These are phyloP conservation scores for Trichopus zeylanicus DNA, from an alignment of 116 monocot genomes.

Conservation along the genomic window DNA sequence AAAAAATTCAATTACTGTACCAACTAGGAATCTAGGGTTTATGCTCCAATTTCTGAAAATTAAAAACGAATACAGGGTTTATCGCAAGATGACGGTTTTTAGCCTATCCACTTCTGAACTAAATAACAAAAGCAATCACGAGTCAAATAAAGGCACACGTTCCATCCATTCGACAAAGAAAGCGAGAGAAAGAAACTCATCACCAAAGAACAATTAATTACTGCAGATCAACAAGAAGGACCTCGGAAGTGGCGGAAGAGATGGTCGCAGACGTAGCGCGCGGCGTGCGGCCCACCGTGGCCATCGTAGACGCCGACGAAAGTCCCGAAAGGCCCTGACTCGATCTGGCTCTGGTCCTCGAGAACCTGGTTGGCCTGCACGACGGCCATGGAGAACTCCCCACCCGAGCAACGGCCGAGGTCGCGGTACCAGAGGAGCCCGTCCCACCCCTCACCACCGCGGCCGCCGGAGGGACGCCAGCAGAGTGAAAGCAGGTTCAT, in stretches of 20 bases:
- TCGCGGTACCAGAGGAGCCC: constrained; percentile 13
- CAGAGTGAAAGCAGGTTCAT: neutral
- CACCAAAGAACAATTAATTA: too few species aligned
- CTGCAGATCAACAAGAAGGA: too few species aligned
- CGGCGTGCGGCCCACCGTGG: constrained; percentile 11
- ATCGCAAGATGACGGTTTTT: too few species aligned
- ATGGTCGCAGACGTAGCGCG: constrained; percentile 10
- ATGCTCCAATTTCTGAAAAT: too few species aligned
- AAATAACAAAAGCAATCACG: too few species aligned
- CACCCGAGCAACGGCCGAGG: constrained; percentile 2
- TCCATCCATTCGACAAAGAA: too few species aligned
- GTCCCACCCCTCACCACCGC: constrained; percentile 1
- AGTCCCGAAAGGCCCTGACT: constrained; percentile 17
- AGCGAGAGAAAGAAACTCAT: too few species aligned
- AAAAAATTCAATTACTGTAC: too few species aligned
- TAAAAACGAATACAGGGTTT: too few species aligned
- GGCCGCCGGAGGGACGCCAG: constrained; percentile 4
- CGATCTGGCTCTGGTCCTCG: constrained; percentile 19
- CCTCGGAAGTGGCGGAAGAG: constrained; percentile 13
- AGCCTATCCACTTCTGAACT: too few species aligned
- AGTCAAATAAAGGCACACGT: too few species aligned
- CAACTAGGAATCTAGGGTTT: too few species aligned
- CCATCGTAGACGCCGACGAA: constrained; percentile 22
- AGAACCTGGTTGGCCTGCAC: constrained; percentile 16
- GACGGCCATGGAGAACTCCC: constrained; percentile 21